Conservation (phyloP, 1,284 basidiomycete genomes). For the Ceratobasidium papillatum region DNA sequence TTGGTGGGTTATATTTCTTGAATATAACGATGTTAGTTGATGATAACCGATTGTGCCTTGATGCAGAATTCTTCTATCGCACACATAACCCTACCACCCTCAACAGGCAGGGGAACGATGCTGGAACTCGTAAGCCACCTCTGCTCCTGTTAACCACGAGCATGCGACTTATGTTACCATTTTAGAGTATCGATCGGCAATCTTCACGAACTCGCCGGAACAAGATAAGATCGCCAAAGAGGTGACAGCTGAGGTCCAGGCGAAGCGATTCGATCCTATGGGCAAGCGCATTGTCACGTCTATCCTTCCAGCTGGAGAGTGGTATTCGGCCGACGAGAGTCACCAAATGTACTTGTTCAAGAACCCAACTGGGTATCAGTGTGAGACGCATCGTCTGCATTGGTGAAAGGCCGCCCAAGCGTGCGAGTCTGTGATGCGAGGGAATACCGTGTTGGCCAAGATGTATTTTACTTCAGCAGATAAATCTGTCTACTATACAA, state of each 20-base stretch:
- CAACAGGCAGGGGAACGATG: slow-evolving; percentile 80
- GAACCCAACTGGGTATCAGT: slow-evolving; percentile 67
- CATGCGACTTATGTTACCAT: background rate
- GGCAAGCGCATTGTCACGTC: slow-evolving; percentile 81
- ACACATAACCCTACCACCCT: slow-evolving; percentile 93
- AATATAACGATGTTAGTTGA: slow-evolving; percentile 37
- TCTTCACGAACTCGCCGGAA: slow-evolving; percentile 83
- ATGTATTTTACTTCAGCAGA: too few relatives aligned
- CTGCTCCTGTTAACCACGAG: background rate
- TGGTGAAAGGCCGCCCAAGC: too few relatives aligned
- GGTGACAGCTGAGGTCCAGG: slow-evolving; percentile 87
- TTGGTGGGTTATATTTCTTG: slow-evolving; percentile 61
- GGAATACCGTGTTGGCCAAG: too few relatives aligned
- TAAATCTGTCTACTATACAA: too few relatives aligned
- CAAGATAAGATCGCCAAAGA: slow-evolving; percentile 79
- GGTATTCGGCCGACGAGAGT: slow-evolving; percentile 79
- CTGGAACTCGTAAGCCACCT: slow-evolving; percentile 73
- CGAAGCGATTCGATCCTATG: slow-evolving; percentile 80
- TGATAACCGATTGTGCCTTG: slow-evolving; percentile 38
- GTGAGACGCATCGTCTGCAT: slow-evolving; percentile 62
- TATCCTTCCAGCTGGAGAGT: slow-evolving; percentile 69
- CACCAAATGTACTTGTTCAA: slow-evolving; percentile 87
- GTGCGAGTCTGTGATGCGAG: too few relatives aligned
- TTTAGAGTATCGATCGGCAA: slow-evolving; percentile 91
- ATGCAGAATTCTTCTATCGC: slow-evolving; percentile 88